Percentiles rank a stretch among this genome's conserved stretches.
These are phyloP conservation scores for Edaphochlamys debaryana DNA, from an alignment of 139 green algal genomes.

Conservation along the genomic window DNA sequence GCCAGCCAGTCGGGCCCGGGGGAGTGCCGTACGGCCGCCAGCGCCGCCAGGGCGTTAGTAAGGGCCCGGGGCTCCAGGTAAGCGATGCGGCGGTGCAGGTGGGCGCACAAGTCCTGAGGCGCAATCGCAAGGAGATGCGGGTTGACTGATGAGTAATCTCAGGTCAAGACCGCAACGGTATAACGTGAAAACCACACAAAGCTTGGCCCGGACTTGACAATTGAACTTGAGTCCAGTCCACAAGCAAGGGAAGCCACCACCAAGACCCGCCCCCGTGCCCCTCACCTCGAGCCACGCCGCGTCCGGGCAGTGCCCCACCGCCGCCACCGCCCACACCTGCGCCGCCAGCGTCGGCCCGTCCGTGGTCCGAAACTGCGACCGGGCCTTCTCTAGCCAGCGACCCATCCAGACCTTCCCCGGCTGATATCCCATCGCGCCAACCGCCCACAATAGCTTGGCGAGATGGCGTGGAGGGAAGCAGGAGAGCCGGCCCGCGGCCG, in stretches of 20 bases:
- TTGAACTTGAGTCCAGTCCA: too few species aligned
- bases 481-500: slow-evolving; percentile 17
- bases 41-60: slow-evolving; percentile 10
- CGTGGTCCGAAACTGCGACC: neutral
- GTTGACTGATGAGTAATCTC: too few species aligned
- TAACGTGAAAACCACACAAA: too few species aligned
- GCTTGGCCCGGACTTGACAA: too few species aligned
- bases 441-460: slow-evolving; percentile 25
- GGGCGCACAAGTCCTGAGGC: slow-evolving; percentile 21
- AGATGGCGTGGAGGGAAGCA: slow-evolving; percentile 10
- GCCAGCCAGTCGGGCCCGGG: neutral
- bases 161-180: too few species aligned
- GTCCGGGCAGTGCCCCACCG: too few species aligned
- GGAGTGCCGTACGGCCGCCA: neutral
- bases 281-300: too few species aligned
- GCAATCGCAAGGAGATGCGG: too few species aligned
- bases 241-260: too few species aligned
- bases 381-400: slow-evolving; percentile 9
- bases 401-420: slow-evolving; percentile 2
- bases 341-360: slow-evolving; percentile 5
- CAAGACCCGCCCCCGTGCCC: too few species aligned
- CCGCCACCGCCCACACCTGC: too few species aligned
- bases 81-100: neutral
- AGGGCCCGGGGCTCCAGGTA: neutral
- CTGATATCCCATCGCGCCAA: slow-evolving; percentile 8